Evolutionary conservation across 2,329 filamentous ascomycete genomes (phyloP).

Genomic region (Boeremia exigua): DNA sequence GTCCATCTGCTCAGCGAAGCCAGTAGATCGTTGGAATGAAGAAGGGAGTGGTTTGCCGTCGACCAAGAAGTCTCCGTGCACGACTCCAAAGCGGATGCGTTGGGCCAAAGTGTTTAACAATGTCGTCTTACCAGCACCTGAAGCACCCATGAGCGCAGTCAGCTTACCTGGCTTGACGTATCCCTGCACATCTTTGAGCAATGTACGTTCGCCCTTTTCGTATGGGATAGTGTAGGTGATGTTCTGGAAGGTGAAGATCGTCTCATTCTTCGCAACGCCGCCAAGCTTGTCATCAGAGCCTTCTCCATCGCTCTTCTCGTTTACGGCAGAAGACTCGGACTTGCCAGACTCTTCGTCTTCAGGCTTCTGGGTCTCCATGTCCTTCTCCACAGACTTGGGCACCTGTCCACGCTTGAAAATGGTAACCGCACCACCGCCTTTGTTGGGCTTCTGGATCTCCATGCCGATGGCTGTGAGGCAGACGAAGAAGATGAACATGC

Average conservation of each 20-base stretch:
- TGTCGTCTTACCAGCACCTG: constrained; percentile 54
- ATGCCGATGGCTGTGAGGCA: constrained; percentile 53
- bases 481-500: constrained; percentile 58
- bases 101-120: constrained; percentile 48
- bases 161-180: constrained; percentile 92
- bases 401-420: constrained; percentile 69
- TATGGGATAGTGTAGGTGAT: constrained; percentile 76
- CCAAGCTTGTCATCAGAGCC: constrained; percentile 37
- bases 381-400: constrained; percentile 63
- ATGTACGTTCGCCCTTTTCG: constrained; percentile 50
- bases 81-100: constrained; percentile 53
- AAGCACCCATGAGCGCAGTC: constrained; percentile 79
- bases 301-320: constrained; percentile 33
- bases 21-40: constrained; percentile 81
- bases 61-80: constrained; percentile 54
- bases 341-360: constrained; percentile 61
- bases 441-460: constrained; percentile 63
- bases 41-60: constrained; percentile 55
- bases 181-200: constrained; percentile 69
- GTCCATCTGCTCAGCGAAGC: constrained; percentile 74
- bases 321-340: constrained; percentile 34
- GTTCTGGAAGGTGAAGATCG: constrained; percentile 78
- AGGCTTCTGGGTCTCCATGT: constrained; percentile 60
- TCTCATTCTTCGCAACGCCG: constrained; percentile 66
- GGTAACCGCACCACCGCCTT: constrained; percentile 65